Base-by-base conservation (phyloP, 257 asterid genomes). In the Ilex asprella region DNA sequence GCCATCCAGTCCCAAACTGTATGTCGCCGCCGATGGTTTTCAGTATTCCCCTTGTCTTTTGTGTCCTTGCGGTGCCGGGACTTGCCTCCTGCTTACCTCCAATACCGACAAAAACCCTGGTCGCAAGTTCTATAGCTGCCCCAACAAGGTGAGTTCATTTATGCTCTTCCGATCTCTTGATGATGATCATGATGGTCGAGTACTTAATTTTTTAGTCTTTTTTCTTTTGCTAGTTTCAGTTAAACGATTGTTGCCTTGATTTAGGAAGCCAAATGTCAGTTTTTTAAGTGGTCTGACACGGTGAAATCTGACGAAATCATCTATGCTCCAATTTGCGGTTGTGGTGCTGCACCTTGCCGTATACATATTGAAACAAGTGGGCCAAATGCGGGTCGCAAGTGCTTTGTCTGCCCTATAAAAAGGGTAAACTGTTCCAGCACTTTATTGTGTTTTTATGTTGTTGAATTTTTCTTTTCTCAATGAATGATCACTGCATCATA, bases 341-440 rank as follows among this genome's bases (percentile, higher is more conserved):
- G 83, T 21, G 79, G 85, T 53, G 84, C 76, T 63, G 87, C 85
- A 10, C 41, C 67, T 70, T 84, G 91, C 73, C 87, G 87, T 12
- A 74, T 72, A 3, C 32, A 43, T 44, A 57, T 6, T 55, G 72
- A 50, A 55, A 57, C 9, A 6, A 2, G 6, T 30, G 82, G 82
- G 57, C 79, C 79, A 11, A 55, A 68, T 62, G 47, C 70, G 58
- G 86, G 78, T 51, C 46, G 86, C 65, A 58, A 71, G 41, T 27
- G 72, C 68, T 76, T 81, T 75, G 62, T 56, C 60, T 81, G 87
- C 77, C 65, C 67, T 12, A 55, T 81, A 0, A 75, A 78, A 62
- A 80, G 76, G 91, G 91, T 81, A 8, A 2, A 32, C 4, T 1
- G 13, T 16, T 39, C 15, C 7, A 35, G 41, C 41, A 3, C 41